Evolutionary conservation across 441 rosid species (phyloP), one percentile per base, ranked within the genome.

Genomic region (Raphanus hybrid): DNA sequence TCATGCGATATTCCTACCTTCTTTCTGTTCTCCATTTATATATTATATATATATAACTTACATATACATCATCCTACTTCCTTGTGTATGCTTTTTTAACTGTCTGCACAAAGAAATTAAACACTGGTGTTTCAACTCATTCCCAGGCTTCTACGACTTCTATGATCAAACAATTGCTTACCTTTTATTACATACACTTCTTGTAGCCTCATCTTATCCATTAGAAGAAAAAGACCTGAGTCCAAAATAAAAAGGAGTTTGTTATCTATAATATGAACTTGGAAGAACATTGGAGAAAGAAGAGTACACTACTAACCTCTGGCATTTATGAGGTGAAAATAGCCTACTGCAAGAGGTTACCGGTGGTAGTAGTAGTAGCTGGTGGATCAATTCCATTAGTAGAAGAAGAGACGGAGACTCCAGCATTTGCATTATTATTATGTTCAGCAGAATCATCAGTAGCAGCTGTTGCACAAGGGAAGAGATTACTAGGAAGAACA

Each of bases 401-500:
- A 62, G 74, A 15, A 62, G 74, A 15, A 52, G 70, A 67, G 74
- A 54, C 54, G 23, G 78, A 52, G 66, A 62, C 61, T 26, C 23
- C 78, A 78, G 39, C 65, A 15, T 78, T 73, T 62, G 78, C 74
- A 39, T 61, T 73, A 34, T 61, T 73, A 34, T 32, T 63, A 29
- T 29, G 32, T 73, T 55, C 78, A 74, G 62, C 52, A 69, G 75
- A 74, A 7, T 63, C 74, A 74, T 78, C 55, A 14, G 60, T 50
- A 23, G 26, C 26, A 74, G 86, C 81, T 52, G 70, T 57, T 16
- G 92, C 86, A 58, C 89, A 86, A 65, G 85, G 86, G 78, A 89
- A 88, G 52, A 83, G 89, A 74, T 78, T 85, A 80, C 84, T 85
- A 6, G 94, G 93, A 48, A 88, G 91, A 57, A 77, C 71, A 65